These are phyloP conservation scores for Dothideomycetes sp. DNA, from an alignment of 2,329 filamentous ascomycete genomes.

Conservation along the genomic window DNA sequence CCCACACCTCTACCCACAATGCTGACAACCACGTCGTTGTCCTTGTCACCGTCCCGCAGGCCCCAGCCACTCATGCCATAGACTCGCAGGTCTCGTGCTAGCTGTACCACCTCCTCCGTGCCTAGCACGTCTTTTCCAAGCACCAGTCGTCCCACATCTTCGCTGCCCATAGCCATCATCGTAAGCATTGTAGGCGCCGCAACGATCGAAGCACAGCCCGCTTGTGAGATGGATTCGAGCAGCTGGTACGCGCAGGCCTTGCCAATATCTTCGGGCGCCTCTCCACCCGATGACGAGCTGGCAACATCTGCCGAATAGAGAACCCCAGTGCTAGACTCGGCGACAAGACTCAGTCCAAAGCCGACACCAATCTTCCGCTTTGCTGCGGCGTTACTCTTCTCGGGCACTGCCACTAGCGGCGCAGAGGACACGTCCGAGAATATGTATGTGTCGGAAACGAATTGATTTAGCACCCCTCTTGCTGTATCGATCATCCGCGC, in stretches of 20 bases:
- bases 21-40: constrained; percentile 68
- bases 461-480: constrained; percentile 72
- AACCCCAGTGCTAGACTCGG: constrained; percentile 79
- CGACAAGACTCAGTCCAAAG: constrained; percentile 82
- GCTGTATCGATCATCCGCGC: constrained; percentile 89
- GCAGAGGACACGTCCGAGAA: constrained; percentile 57
- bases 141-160: constrained; percentile 82
- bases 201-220: constrained; percentile 67
- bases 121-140: constrained; percentile 73
- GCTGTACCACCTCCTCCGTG: constrained; percentile 64
- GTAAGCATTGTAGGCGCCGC: constrained; percentile 67
- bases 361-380: constrained; percentile 64
- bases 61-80: constrained; percentile 92
- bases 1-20: constrained; percentile 90
- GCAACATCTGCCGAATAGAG: constrained; percentile 79
- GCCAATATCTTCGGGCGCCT: constrained; percentile 82
- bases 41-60: constrained; percentile 55
- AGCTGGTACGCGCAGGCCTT: constrained; percentile 81
- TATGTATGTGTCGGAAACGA: constrained; percentile 84
- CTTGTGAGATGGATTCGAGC: constrained; percentile 68
- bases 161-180: constrained; percentile 95
- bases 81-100: constrained; percentile 75
- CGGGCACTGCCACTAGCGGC: constrained; percentile 54
- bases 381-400: constrained; percentile 49
- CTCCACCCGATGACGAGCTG: constrained; percentile 64